Evolutionary conservation across 768 basidiomycete genomes (phyloP).

Genomic region (Leccinum longicurvipes): DNA sequence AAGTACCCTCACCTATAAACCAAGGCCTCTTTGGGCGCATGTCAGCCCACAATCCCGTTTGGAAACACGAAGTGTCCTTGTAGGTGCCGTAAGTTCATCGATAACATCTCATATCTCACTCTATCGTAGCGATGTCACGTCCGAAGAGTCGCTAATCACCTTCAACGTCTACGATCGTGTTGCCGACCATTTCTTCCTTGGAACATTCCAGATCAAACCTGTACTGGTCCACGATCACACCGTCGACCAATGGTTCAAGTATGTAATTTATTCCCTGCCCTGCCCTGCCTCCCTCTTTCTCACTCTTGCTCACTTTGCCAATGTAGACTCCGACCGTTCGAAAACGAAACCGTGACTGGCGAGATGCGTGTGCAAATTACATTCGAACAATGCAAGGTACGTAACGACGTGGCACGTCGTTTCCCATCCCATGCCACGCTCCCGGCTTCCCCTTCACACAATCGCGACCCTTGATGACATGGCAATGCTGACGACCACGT

Average conservation of each 20-base stretch:
- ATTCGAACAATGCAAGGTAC: conserved; percentile 86
- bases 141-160: conserved; percentile 75
- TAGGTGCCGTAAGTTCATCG: conserved; percentile 43
- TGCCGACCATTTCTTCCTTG: conserved; percentile 84
- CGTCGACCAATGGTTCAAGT: conserved; percentile 98
- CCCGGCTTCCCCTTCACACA: conserved; percentile 24
- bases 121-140: conserved; percentile 82
- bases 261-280: conserved; percentile 35
- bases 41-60: conserved; percentile 86
- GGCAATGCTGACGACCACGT: conserved; percentile 20
- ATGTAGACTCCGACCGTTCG: conserved; percentile 66
- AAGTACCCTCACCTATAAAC: conserved; percentile 29
- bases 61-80: conserved; percentile 99
- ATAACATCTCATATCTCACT: conserved; percentile 17
- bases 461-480: conserved; percentile 19
- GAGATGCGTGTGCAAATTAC: conserved; percentile 95
- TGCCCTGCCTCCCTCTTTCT: conserved; percentile 6
- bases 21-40: conserved; percentile 60
- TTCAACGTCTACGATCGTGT: conserved; percentile 91
- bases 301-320: conserved; percentile 13
- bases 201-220: conserved; percentile 88
- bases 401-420: conserved; percentile 14
- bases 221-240: conserved; percentile 89
- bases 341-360: conserved; percentile 81
- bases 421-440: conserved; percentile 26